Evolutionary conservation across 768 basidiomycete genomes (phyloP), one percentile per base, ranked within the genome.

Genomic region (Heimioporus sp.): DNA sequence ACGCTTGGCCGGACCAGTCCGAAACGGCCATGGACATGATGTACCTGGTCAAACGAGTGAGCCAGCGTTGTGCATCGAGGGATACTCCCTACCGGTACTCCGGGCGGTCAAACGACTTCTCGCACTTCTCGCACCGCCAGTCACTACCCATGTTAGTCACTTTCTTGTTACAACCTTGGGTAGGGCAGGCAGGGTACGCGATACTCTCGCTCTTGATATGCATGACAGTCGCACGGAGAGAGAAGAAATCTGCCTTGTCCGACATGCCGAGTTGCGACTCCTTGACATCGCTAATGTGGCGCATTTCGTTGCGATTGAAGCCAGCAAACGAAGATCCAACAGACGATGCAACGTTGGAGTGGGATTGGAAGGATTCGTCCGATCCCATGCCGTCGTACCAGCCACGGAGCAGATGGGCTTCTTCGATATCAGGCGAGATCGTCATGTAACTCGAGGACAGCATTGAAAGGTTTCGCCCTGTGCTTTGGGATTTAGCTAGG

Each of bases 381-480:
- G 76, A 67, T 2, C 94, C 96, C 17, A 76, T 69, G 10, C 79
- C 77, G 53, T 95, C 92, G 67, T 83, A 98, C 97, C 97, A 99
- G 37, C 96, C 97, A 43, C 92, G 82, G 39, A 98, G 77, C 2
- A 73, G 63, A 64, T 93, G 91, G 1, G 90, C 90, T 50, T 94
- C 91, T n/a, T 81, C 76, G n/a, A 95, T 88, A 58, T 98, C 92
- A 7, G 96, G 96, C 57, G 93, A 86, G 60, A 90, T 65, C n/a
- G 80, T 73, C 85, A 97, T 87, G 4, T 81, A 83, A 52, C 89
- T 90, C 5, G 85, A 81, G 64, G 84, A 86, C 57, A 84, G 74
- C 84, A 91, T 87, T 2, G 92, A 93, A 43, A 99, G 78, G 2
- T 81, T 88, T 47, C 93, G 84, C 15, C 92, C 91, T 90, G 40